These are phyloP conservation scores for Citrus mangshanensis DNA, from an alignment of 345 rosid species.

Conservation along the genomic window DNA sequence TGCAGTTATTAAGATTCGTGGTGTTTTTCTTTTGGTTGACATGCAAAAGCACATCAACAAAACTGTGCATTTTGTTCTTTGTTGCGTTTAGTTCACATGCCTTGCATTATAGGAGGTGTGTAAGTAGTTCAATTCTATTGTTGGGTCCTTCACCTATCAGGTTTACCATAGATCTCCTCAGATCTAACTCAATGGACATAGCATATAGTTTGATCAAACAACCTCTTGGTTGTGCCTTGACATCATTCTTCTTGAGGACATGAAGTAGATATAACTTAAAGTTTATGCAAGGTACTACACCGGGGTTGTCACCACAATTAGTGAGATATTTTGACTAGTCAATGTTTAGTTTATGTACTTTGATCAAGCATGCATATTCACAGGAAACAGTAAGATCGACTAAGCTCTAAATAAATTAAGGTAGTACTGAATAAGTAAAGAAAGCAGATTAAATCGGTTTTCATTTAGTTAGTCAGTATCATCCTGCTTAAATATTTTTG, in stretches of 20 bases:
- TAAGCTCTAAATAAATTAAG: background rate
- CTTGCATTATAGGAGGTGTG: background rate
- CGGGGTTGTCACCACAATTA: background rate
- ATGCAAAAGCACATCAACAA: background rate
- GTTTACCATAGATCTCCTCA: background rate
- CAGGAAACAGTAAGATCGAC: background rate
- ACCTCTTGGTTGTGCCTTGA: background rate
- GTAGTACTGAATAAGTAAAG: background rate
- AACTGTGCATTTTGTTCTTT: background rate
- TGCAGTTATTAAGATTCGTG: background rate
- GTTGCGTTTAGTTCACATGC: background rate
- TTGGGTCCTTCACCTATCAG: background rate
- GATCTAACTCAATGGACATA: background rate
- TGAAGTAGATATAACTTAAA: background rate
- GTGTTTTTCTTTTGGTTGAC: background rate
- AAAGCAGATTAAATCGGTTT: background rate
- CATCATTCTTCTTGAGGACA: background rate
- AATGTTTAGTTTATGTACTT: no score
- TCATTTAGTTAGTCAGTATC: no score
- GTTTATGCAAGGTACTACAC: background rate
- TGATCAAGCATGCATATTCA: background rate
- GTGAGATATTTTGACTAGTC: background rate
- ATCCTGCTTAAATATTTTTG: background rate
- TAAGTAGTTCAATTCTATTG: background rate
- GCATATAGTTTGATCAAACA: background rate